These are phyloP conservation scores for Musa itinerans DNA, from an alignment of 176 grass and related monocot species.

Conservation along the genomic window DNA sequence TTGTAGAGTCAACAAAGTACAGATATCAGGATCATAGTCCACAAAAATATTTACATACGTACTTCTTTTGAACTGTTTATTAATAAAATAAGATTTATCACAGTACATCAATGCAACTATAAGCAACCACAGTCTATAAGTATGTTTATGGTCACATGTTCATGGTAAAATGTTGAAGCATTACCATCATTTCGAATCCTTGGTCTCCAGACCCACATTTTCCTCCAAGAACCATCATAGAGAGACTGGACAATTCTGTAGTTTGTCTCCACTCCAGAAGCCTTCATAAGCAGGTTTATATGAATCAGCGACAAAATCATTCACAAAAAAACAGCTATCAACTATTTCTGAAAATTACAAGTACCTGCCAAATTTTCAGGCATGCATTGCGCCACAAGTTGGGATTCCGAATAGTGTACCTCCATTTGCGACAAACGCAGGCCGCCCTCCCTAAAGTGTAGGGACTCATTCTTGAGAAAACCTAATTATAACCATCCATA, in stretches of 20 bases:
- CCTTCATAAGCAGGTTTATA: slow-evolving; percentile 31
- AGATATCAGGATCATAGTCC: no score
- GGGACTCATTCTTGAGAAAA: slow-evolving; percentile 71
- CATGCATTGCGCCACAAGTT: slow-evolving; percentile 64
- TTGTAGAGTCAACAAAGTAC: no score
- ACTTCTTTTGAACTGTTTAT: no score
- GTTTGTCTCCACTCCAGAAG: slow-evolving; percentile 60
- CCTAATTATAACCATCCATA: slow-evolving; percentile 31
- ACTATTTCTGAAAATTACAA: slow-evolving; percentile 9
- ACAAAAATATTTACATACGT: no score
- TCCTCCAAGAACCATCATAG: slow-evolving; percentile 92
- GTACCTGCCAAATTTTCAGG: slow-evolving; percentile 91
- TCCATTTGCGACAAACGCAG: slow-evolving; percentile 87
- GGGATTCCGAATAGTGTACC: slow-evolving; percentile 79
- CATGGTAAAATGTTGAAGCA: no score
- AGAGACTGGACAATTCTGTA: slow-evolving; percentile 44
- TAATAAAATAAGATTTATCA: no score
- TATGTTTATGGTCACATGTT: no score
- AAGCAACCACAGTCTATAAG: no score
- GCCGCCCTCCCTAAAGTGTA: slow-evolving; percentile 80
- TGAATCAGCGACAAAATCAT: slow-evolving; percentile 13
- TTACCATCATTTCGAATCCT: slow-evolving; percentile 78
- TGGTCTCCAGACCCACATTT: slow-evolving; percentile 90
- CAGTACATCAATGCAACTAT: no score
- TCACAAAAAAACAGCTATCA: slow-evolving; percentile 3